Evolutionary conservation across 2,329 filamentous ascomycete genomes (phyloP).

Genomic region (Tolypocladium ophioglossoides): DNA sequence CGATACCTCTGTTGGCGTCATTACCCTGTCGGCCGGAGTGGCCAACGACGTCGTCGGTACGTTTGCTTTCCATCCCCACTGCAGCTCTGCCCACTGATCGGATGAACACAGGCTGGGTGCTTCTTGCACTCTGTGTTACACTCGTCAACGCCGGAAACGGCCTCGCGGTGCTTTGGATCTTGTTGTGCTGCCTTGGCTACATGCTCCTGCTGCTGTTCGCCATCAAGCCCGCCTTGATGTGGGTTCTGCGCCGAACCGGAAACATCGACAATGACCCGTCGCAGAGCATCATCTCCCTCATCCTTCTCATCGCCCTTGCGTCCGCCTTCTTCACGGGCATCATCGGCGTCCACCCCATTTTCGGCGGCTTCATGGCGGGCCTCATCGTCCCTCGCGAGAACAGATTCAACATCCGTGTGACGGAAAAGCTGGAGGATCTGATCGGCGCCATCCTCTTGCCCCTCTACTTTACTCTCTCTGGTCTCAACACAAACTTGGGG

Average conservation of each 20-base stretch:
- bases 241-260: conserved; percentile 60
- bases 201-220: conserved; percentile 62
- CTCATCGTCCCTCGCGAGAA: conserved; percentile 84
- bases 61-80: background rate
- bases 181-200: conserved; percentile 67
- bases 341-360: conserved; percentile 90
- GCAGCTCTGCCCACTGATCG: background rate
- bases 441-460: conserved; percentile 76
- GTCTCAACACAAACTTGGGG: conserved; percentile 78
- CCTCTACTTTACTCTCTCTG: conserved; percentile 88
- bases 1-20: conserved; percentile 72
- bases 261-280: conserved; percentile 81
- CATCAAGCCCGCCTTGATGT: conserved; percentile 65
- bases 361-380: conserved; percentile 83
- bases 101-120: conserved; percentile 56
- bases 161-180: conserved; percentile 72
- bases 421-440: conserved; percentile 90
- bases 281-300: conserved; percentile 74
- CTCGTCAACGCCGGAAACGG: conserved; percentile 82
- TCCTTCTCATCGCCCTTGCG: conserved; percentile 64
- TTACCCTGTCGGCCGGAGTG: conserved; percentile 81
- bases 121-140: conserved; percentile 86
- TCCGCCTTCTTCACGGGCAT: conserved; percentile 82
- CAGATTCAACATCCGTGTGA: conserved; percentile 82
- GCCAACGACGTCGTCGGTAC: conserved; percentile 64